Evolutionary conservation across 306 rosid species (phyloP), one percentile per base, ranked within the genome.

Genomic region (Vigna unguiculata): DNA sequence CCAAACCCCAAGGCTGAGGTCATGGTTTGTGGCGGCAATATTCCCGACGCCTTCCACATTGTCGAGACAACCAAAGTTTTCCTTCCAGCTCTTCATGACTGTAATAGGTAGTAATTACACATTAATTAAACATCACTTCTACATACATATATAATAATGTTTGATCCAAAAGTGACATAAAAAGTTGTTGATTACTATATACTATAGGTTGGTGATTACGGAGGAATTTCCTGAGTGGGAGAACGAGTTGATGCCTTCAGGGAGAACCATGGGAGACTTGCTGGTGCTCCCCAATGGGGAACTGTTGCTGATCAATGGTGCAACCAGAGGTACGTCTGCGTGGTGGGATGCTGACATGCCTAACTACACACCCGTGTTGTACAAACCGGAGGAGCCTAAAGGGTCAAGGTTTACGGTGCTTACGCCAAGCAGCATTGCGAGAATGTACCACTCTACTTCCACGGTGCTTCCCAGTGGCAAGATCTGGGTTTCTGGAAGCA

Each of bases 401-500:
- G 80, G 77, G 9, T 12, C 9, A 1, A 72, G 97, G 24, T 91
- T 91, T 25, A 87, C 4, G 65, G 82, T 38, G 40, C 80, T 91
- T 4, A 59, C 20, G 7, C 49, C 84, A 0, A 71, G 59, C 38
- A 5, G 3, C 0, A 93, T 96, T 0, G 87, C 99, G 0, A 88
- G 99, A 64, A 91, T 96, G 98, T 96, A 96, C 74, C 99, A 96
- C 62, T 17, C 98, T 10, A 7, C 91, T 15, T 65, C 95, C 1
- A 84, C 84, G 0, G 41, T 93, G 22, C 95, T 93, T 53, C 95
- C 90, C 1, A 87, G 69, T 55, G 95, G 93, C 1, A 88, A 77
- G 71, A 51, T 93, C 84, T 84, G 93, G 48, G 86, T 92, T 0
- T 83, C 84, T 28, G 97, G 98, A 0, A 89, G 95, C 74, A 93